phyloP scores from a whole-genome alignment of 164 flowering plant species.

The Annona cherimola region DNA sequence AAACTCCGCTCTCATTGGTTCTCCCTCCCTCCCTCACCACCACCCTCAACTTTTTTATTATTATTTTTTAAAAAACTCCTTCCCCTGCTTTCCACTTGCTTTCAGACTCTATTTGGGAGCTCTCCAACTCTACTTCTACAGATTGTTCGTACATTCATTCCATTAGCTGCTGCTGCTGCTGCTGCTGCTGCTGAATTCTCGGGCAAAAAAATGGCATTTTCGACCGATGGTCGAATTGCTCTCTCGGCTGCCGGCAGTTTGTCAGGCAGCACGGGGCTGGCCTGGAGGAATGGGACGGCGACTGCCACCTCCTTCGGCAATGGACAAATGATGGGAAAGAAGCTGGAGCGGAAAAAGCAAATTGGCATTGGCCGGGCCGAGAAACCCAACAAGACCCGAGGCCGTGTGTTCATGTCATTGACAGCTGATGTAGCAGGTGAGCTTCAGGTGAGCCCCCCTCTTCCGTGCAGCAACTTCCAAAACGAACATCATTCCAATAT shows the following conservation, averaged over 20 bases:
- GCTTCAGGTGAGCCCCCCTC: constrained; percentile 41
- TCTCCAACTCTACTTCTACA: no score
- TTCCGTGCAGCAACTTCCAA: background rate
- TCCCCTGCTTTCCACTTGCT: background rate
- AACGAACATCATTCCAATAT: background rate
- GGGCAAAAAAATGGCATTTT: constrained; percentile 28
- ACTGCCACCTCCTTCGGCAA: constrained; percentile 38
- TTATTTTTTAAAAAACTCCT: background rate
- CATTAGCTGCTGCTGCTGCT: constrained; percentile 10
- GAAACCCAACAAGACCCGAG: constrained; percentile 10
- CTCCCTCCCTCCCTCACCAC: background rate
- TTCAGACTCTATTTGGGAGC: no score
- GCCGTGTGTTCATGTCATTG: constrained; percentile 44
- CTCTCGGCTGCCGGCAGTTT: constrained; percentile 38
- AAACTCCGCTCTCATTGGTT: constrained; percentile 3
- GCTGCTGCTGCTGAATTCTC: constrained; percentile 3
- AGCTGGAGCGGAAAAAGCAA: constrained; percentile 38
- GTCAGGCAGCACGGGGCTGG: constrained; percentile 25
- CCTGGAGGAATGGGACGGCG: constrained; percentile 25
- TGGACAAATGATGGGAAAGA: constrained; percentile 77
- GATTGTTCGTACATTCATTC: background rate
- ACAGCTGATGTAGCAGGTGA: constrained; percentile 37
- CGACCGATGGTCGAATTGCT: constrained; percentile 46
- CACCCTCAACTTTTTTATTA: no score
- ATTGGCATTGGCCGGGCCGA: background rate